Percentiles rank a stretch among this genome's conserved stretches.
phyloP scores from a whole-genome alignment of 139 green algal genomes.

The Spirogloea muscicola region DNA sequence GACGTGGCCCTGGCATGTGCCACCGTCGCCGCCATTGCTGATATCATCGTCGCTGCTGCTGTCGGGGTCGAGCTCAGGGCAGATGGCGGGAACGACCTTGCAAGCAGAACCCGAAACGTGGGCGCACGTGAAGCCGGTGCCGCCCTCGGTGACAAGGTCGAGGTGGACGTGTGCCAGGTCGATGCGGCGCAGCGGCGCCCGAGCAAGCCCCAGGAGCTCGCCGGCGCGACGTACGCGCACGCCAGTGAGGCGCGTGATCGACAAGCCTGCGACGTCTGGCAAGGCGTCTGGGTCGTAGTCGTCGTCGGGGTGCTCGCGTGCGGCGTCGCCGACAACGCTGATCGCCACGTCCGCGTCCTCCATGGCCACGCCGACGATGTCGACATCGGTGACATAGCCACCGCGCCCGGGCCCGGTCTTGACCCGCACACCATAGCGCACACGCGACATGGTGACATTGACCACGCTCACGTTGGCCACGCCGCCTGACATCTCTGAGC shows the following conservation, averaged over 20 bases:
- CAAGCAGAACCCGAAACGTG: not conserved
- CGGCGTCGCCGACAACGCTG: not conserved
- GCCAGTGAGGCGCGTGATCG: not conserved
- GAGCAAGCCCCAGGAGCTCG: not conserved
- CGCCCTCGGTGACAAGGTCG: not conserved
- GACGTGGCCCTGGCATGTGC: too few relatives aligned
- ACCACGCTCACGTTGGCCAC: conserved; percentile 8
- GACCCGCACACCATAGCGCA: not conserved
- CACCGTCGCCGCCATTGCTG: too few relatives aligned
- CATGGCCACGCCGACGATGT: conserved; percentile 1
- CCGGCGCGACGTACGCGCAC: not conserved
- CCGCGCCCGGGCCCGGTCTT: conserved; percentile 15
- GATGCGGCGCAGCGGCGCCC: not conserved
- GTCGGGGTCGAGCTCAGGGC: too few relatives aligned
- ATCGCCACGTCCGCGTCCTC: conserved; percentile 3
- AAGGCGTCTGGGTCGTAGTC: not conserved
- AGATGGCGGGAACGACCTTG: not conserved
- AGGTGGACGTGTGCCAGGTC: not conserved
- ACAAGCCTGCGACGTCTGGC: conserved; percentile 2
- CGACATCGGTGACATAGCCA: conserved; percentile 30
- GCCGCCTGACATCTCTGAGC: conserved; percentile 41
- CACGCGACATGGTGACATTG: not conserved
- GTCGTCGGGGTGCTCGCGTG: conserved; percentile 1
- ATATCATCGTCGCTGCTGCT: too few relatives aligned
- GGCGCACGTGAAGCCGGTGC: not conserved